Percentiles rank a stretch among this genome's conserved stretches.
Conservation (phyloP, 768 basidiomycete genomes). For the Auricularia sp. region DNA sequence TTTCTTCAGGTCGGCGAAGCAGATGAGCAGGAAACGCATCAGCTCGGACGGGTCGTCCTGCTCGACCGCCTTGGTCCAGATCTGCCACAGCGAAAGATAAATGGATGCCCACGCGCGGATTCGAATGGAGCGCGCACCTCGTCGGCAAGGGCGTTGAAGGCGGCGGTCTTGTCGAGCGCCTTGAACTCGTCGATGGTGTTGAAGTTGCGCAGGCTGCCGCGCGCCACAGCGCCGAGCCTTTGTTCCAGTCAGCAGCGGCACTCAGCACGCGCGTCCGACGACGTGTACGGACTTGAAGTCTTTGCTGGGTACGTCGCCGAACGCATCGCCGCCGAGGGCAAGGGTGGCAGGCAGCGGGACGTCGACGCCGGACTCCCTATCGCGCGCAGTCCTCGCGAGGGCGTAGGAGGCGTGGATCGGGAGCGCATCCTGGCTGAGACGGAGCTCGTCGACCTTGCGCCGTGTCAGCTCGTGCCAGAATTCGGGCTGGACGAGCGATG, state of each 20-base stretch:
- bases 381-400: constrained; percentile 58
- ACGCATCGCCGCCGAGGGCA: constrained; percentile 53
- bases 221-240: constrained; percentile 38
- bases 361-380: constrained; percentile 65
- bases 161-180: constrained; percentile 73
- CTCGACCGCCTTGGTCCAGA: constrained; percentile 52
- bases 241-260: no score
- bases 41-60: constrained; percentile 47
- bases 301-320: constrained; percentile 40
- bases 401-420: constrained; percentile 59
- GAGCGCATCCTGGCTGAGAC: constrained; percentile 63
- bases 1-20: constrained; percentile 95
- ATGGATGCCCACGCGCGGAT: no score
- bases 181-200: constrained; percentile 98
- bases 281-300: constrained; percentile 10
- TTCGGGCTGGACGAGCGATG: constrained; percentile 76
- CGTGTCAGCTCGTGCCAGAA: constrained; percentile 89
- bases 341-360: constrained; percentile 64
- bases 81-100: constrained; percentile 28
- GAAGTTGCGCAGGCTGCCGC: constrained; percentile 80
- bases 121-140: constrained; percentile 37
- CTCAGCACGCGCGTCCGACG: not conserved
- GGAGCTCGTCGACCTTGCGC: constrained; percentile 84
- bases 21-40: constrained; percentile 78
- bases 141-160: constrained; percentile 66